These are phyloP conservation scores for Chara braunii DNA, from an alignment of 139 green algal genomes.

Conservation along the genomic window DNA sequence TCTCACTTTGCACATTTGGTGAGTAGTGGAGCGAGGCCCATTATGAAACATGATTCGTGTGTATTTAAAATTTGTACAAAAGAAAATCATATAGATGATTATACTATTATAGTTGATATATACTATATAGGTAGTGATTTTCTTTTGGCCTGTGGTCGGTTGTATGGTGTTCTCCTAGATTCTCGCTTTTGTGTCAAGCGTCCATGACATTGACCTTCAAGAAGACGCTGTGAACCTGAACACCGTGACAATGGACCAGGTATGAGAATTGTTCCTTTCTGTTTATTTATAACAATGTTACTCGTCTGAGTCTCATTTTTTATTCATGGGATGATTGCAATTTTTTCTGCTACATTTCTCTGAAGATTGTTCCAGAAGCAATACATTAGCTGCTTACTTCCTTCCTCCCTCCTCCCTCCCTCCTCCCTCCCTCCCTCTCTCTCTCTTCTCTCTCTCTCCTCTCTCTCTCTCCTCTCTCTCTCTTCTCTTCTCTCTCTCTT, in stretches of 20 bases:
- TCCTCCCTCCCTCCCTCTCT: constrained; percentile 2
- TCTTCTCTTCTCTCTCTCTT: too few relatives aligned
- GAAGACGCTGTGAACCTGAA: constrained; percentile 35
- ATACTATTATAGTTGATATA: too few relatives aligned
- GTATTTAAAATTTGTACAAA: too few relatives aligned
- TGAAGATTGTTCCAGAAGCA: too few relatives aligned
- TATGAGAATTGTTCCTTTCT: constrained; percentile 5
- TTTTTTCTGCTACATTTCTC: neutral
- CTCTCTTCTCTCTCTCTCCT: neutral
- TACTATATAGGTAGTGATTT: too few relatives aligned
- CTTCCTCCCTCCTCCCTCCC: constrained; percentile 3
- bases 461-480: neutral
- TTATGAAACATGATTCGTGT: too few relatives aligned
- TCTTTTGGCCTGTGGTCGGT: too few relatives aligned
- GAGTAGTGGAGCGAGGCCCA: too few relatives aligned
- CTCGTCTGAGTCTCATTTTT: neutral
- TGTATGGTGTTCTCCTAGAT: constrained; percentile 52
- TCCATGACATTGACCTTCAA: constrained; percentile 64
- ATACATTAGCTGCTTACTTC: neutral
- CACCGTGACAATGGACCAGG: constrained; percentile 34
- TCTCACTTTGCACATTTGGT: too few relatives aligned
- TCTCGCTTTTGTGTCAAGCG: constrained; percentile 81
- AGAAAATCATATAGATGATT: too few relatives aligned
- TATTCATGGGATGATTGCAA: neutral
- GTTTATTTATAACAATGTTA: neutral